Evolutionary conservation across 2,329 filamentous ascomycete species (phyloP), one percentile per base, ranked within the genome.

Genomic region (Nothopassalora personata): DNA sequence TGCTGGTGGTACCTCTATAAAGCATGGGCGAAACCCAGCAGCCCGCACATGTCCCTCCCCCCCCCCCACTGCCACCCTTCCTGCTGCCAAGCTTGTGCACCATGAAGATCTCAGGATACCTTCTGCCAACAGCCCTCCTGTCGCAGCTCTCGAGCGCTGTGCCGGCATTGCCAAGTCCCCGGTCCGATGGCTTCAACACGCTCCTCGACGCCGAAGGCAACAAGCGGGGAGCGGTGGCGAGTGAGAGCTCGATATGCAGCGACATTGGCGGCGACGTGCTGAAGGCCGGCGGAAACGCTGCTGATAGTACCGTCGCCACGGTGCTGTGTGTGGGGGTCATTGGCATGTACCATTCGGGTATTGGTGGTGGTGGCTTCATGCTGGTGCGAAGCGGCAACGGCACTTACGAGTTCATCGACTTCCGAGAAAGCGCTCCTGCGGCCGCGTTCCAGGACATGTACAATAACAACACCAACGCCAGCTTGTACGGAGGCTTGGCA

Each of bases 381-480:
- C 61, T 66, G 8, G 63, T 66, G 5, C 54, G 64, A 30, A 47
- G 84, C 34, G 76, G 83, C 15, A 79, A 90, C 59, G 91, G 91
- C n/a, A 79, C 79, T 18, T 95, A 92, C 70, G 91, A 96, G 70
- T 86, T 87, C 59, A 86, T 97, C 66, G 93, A 97, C 74, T 97
- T 96, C 70, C 82, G 93, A 50, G 93, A 97, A 73, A 85, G 88
- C 0, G 93, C 93, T 0, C 93, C 93, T 0, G 88, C 87, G 0
- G 89, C 90, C 0, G 89, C 91, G 0, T 86, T 81, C 64, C 80
- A 91, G 73, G 84, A 95, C 68, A 97, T 97, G 93, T 97, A 88
- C 73, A 80, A 83, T 59, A 85, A 85, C 56, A 87, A 94, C 63
- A 78, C 81, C 0, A 73, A 80, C 1, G 85, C 82, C 1, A 91